phyloP scores from a whole-genome alignment of 2,329 filamentous ascomycete genomes.

The Graphium sp. region DNA sequence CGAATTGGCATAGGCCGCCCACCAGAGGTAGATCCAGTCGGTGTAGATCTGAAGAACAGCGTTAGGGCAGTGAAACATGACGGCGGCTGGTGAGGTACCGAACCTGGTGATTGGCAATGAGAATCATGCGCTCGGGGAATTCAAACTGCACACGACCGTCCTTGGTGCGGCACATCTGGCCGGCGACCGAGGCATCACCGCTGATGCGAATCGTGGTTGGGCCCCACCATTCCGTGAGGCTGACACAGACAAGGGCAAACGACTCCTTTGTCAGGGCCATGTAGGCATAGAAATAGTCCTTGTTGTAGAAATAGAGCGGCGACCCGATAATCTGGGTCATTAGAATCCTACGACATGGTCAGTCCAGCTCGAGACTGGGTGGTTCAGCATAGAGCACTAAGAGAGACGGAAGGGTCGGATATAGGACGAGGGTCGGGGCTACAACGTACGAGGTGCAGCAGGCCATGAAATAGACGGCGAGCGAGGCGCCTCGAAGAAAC shows the following conservation, averaged over 20 bases:
- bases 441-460: conserved; percentile 29
- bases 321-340: conserved; percentile 60
- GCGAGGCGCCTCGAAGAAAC: conserved; percentile 31
- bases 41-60: conserved; percentile 48
- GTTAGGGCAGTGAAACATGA: too few relatives aligned
- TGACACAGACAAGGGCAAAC: conserved; percentile 63
- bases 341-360: conserved; percentile 32
- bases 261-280: conserved; percentile 78
- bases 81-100: too few relatives aligned
- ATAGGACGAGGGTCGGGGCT: not conserved
- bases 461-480: conserved; percentile 32
- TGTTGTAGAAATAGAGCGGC: conserved; percentile 60
- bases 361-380: not conserved
- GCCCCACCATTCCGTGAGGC: conserved; percentile 77
- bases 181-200: conserved; percentile 63
- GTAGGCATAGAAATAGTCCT: conserved; percentile 67
- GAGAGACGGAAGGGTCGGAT: not conserved
- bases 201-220: conserved; percentile 70
- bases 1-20: conserved; percentile 67
- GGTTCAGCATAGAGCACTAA: conserved; percentile 5
- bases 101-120: conserved; percentile 79
- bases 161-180: conserved; percentile 50
- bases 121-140: conserved; percentile 65
- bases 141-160: conserved; percentile 62
- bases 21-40: conserved; percentile 88